phyloP scores from a whole-genome alignment of 2,329 filamentous ascomycete species.

The Pseudofabraea citricarpa region DNA sequence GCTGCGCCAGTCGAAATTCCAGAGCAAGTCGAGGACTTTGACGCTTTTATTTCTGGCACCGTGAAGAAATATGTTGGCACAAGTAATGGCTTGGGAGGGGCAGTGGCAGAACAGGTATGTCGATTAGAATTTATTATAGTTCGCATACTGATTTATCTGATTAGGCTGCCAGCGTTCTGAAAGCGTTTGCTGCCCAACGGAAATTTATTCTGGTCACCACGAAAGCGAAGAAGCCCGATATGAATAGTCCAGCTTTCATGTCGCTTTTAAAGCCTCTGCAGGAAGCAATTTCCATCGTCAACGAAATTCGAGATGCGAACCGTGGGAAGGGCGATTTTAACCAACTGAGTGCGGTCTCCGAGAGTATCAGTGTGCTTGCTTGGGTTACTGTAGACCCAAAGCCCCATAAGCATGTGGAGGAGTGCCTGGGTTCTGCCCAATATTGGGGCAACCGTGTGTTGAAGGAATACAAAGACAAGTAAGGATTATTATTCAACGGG shows the following conservation, averaged over 20 bases:
- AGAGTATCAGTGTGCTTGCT: slow-evolving; percentile 82
- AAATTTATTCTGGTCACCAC: slow-evolving; percentile 84
- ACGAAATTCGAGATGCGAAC: slow-evolving; percentile 77
- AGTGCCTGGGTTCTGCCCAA: slow-evolving; percentile 77
- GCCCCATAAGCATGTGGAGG: slow-evolving; percentile 80
- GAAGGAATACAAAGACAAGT: slow-evolving; percentile 84
- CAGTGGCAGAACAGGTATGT: slow-evolving; percentile 74
- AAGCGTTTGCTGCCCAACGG: slow-evolving; percentile 78
- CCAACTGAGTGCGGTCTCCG: slow-evolving; percentile 81
- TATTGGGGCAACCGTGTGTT: slow-evolving; percentile 94
- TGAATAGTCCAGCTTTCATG: slow-evolving; percentile 57
- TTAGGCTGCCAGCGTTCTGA: slow-evolving; percentile 47
- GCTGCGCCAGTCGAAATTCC: slow-evolving; percentile 47
- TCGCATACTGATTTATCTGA: no score
- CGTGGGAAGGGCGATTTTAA: slow-evolving; percentile 70
- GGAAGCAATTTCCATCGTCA: slow-evolving; percentile 72
- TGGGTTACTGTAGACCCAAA: slow-evolving; percentile 86
- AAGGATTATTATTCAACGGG: slow-evolving; percentile 19
- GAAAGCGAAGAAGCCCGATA: slow-evolving; percentile 87
- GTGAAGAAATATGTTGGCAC: slow-evolving; percentile 74
- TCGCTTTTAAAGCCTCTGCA: slow-evolving; percentile 85
- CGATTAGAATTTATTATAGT: no score
- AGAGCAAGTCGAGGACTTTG: slow-evolving; percentile 81
- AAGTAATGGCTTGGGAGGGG: slow-evolving; percentile 71
- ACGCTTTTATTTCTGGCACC: slow-evolving; percentile 67